phyloP scores from a whole-genome alignment of 345 rosid species.

The Cardamine chenopodiifolia region DNA sequence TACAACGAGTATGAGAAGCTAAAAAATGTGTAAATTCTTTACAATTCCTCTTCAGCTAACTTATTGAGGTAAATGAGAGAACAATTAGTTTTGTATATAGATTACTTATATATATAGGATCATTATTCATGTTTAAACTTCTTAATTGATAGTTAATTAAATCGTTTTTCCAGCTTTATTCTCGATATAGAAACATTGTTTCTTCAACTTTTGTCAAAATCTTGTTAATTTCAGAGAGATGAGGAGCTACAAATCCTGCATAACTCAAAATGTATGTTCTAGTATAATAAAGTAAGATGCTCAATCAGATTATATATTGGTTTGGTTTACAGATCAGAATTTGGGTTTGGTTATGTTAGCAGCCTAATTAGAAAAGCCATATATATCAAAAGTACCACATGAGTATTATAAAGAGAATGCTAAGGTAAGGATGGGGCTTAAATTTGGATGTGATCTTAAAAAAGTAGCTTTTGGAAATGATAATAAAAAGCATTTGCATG shows the following conservation, averaged over 20 bases:
- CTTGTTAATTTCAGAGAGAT: background rate
- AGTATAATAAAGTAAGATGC: background rate
- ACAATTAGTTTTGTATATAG: conserved; percentile 14
- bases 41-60: conserved; percentile 18
- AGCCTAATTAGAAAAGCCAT: background rate
- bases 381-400: background rate
- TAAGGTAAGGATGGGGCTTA: conserved; percentile 13
- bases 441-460: conserved; percentile 28
- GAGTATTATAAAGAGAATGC: conserved; percentile 14
- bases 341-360: conserved; percentile 14
- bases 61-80: conserved; percentile 9
- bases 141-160: background rate
- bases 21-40: conserved; percentile 9
- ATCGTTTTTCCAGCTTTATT: background rate
- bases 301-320: background rate
- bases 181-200: background rate
- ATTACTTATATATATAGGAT: conserved; percentile 4
- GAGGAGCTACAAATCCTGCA: background rate
- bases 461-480: conserved; percentile 29
- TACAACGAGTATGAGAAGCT: conserved; percentile 25
- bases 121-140: background rate
- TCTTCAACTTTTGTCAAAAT: background rate
- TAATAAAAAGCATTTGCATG: conserved; percentile 24
- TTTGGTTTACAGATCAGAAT: conserved; percentile 11
- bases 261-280: background rate